Base-by-base conservation (phyloP, 1,139 yeast genomes). In the Blastobotrys persicus region DNA sequence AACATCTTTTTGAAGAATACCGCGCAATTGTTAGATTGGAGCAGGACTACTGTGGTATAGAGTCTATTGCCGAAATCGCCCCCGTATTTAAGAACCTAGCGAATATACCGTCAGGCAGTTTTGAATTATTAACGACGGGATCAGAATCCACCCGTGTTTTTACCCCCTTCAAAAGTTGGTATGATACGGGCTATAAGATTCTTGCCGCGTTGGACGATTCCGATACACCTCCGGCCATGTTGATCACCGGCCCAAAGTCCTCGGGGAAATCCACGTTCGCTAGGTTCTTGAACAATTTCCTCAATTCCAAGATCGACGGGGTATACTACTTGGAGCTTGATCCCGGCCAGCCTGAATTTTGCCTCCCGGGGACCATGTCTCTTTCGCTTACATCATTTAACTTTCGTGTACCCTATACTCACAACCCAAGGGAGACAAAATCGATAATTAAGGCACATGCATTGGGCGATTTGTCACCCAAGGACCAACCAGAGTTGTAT, bases 271-370 rank as follows among this genome's bases (percentile, higher is more conserved):
- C 96, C 0, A 84, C 95, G 0, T 73, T 88, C 42, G 68, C 83
- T 13, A 77, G 81, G 55, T 59, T 78, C 9, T 63, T 89, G 5
- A 51, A 78, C 4, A 88, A 88, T 66, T 57, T 61, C 53, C 50
- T 72, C 46, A 48, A 66, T 11, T 31, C 56, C 11, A 54, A 44
- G 28, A 34, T 16, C 54, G 56, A 32, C 31, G 38, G 44, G 2
- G 67, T 69, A 46, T 73, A 77, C 28, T 78, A 81, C 45, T 59
- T 92, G 31, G 98, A 92, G 61, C 65, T 89, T 2, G 98, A 92
- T 64, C 96, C 97, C 0, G 96, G 96, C 0, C 97, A 89, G 63
- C 81, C 95, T 0, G 96, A 88, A 62, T 83, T 77, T 55, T 80
- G 92, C 0, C 71, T 73, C 4, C 94, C 96, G 0, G 91, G 87